Base-by-base conservation (phyloP, 176 grass and related monocot species). In the Oryza longistaminata region DNA sequence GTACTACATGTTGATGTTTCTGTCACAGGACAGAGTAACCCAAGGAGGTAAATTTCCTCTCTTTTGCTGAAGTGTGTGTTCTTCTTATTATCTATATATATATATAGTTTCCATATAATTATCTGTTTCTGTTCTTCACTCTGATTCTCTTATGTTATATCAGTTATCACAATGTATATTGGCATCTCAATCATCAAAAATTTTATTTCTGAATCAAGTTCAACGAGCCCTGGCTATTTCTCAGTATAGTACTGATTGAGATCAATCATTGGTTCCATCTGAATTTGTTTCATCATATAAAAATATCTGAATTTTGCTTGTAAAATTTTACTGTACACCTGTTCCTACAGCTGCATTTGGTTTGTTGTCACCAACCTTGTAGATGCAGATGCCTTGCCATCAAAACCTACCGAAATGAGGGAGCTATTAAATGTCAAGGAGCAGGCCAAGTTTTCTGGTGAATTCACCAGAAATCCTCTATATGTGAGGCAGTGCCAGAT, bases 331-430 rank as follows among this genome's bases (percentile, higher is more conserved):
- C 4, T 58, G 6, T 55, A 17, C 8, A 39, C 4, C 7, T 58
- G 68, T 44, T 21, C 9, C 11, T 42, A 1, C 19, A 60, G 55
- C 37, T 43, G 31, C 43, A 73, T 42, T 73, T 74, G 24, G 42
- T 50, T 60, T 81, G 33, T 22, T 44, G 53, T 31, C 66, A 83
- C 74, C 86, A 77, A 77, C 66, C 66, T 71, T 53, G 78, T 77
- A 64, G 50, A 71, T 24, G 35, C 16, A 81, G 22, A 27, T 86
- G 69, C 21, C 33, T 69, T 27, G 53, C 72, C 71, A 66, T 86
- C 78, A 65, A 64, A 80, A 86, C 88, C 83, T 73, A 86, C 88
- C 78, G 26, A 82, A 90, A 82, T 78, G 25, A 78, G 44, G 83
- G 44, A 58, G 66, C 73, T 37, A 86, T 86, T 90, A 71, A 86